Conservation (phyloP, 768 basidiomycete species). For the Macrolepiota albuminosa region DNA sequence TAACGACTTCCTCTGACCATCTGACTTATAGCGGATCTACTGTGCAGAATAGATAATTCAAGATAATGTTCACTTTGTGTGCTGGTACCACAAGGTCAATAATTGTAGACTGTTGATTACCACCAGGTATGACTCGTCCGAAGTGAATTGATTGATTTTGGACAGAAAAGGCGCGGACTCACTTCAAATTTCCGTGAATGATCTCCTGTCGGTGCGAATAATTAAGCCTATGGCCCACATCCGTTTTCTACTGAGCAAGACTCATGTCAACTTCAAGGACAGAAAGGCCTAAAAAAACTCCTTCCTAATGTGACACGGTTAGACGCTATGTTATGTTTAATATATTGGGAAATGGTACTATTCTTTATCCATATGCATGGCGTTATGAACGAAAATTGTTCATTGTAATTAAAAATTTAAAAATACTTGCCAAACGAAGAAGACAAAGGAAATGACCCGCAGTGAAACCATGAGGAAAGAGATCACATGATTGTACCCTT, state of each 20-base stretch:
- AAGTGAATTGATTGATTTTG: not conserved
- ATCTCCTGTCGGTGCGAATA: not conserved
- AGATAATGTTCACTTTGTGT: too few species aligned
- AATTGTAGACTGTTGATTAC: not conserved
- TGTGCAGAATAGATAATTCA: not conserved
- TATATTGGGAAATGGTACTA: not conserved
- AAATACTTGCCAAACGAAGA: not conserved
- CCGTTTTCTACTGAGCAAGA: not conserved
- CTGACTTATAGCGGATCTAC: not conserved
- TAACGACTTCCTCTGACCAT: not conserved
- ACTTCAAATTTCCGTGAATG: not conserved
- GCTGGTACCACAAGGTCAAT: too few species aligned
- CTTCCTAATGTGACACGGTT: not conserved
- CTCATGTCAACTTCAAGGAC: not conserved
- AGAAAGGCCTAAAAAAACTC: too few species aligned
- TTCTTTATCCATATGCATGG: constrained; percentile 10
- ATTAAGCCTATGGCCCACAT: not conserved
- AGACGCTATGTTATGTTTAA: not conserved
- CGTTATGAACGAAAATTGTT: constrained; percentile 6
- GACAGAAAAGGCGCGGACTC: not conserved
- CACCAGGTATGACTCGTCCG: not conserved
- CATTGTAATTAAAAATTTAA: not conserved
- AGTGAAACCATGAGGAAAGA: too few species aligned
- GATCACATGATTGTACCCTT: too few species aligned
- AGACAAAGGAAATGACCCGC: too few species aligned